phyloP scores from a whole-genome alignment of 768 basidiomycete genomes.

The Termitomyces heimii region DNA sequence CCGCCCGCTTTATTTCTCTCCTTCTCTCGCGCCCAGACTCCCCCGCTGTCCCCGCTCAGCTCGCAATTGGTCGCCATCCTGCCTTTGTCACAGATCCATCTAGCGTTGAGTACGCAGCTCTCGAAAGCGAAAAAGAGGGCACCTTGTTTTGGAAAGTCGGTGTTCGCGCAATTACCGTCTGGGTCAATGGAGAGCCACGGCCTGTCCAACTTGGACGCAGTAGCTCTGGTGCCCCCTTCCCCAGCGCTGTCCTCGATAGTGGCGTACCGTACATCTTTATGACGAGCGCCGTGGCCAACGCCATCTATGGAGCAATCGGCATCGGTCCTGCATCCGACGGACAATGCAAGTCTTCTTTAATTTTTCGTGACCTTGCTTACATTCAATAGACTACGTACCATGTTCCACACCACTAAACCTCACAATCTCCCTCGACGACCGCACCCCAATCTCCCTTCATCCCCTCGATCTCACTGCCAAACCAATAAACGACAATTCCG shows the following conservation, averaged over 20 bases:
- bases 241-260: conserved; percentile 67
- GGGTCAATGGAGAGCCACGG: conserved; percentile 36
- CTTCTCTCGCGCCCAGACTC: conserved; percentile 66
- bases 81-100: conserved; percentile 46
- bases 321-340: conserved; percentile 54
- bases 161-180: conserved; percentile 56
- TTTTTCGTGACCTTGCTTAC: background rate
- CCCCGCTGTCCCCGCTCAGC: conserved; percentile 43
- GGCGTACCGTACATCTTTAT: conserved; percentile 67
- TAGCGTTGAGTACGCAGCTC: conserved; percentile 40
- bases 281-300: conserved; percentile 57
- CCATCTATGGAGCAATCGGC: conserved; percentile 71
- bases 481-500: conserved; percentile 32
- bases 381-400: conserved; percentile 59
- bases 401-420: conserved; percentile 70
- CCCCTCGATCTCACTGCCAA: conserved; percentile 66
- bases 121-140: conserved; percentile 36
- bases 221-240: conserved; percentile 35
- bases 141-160: conserved; percentile 58
- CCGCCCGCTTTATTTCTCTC: conserved; percentile 61
- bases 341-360: conserved; percentile 35
- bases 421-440: conserved; percentile 57
- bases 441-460: conserved; percentile 54
- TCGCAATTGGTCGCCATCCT: conserved; percentile 72
- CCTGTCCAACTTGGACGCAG: conserved; percentile 36